Evolutionary conservation across 73 alveolate species (phyloP).

Genomic region (Blepharisma japonicum): DNA sequence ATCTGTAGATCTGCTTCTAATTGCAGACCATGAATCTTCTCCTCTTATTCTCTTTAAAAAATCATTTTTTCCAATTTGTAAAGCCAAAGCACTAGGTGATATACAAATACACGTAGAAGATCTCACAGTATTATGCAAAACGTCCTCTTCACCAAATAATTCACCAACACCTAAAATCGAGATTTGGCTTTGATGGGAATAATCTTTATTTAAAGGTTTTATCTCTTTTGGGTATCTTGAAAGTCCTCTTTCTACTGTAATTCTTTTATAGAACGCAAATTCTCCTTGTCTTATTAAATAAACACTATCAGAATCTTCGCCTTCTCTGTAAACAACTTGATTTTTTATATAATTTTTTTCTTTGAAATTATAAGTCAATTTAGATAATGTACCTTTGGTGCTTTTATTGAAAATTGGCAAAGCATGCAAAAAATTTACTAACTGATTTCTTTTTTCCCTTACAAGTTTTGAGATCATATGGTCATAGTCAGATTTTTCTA

Average conservation of each 20-base stretch:
- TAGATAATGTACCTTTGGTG: slow-evolving; percentile 45
- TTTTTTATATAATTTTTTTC: slow-evolving; percentile 41
- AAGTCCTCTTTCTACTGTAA: slow-evolving; percentile 7
- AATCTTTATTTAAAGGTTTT: not conserved
- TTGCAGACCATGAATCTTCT: not conserved
- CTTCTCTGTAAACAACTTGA: slow-evolving; percentile 46
- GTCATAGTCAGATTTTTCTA: slow-evolving; percentile 49
- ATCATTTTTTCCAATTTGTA: not conserved
- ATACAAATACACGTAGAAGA: slow-evolving; percentile 8
- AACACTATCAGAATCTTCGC: slow-evolving; percentile 32
- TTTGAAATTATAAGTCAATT: slow-evolving; percentile 48
- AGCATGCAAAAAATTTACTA: slow-evolving; percentile 40
- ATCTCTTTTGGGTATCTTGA: slow-evolving; percentile 12
- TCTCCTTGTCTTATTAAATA: slow-evolving; percentile 51
- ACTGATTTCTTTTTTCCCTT: slow-evolving; percentile 40
- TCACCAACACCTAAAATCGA: slow-evolving; percentile 18
- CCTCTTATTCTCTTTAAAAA: slow-evolving; percentile 14
- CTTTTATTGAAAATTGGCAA: slow-evolving; percentile 45
- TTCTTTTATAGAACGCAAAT: slow-evolving; percentile 45
- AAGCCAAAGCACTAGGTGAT: slow-evolving; percentile 20
- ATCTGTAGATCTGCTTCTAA: not conserved
- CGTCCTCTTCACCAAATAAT: slow-evolving; percentile 31
- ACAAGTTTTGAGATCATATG: slow-evolving; percentile 45
- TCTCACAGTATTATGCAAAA: not conserved
- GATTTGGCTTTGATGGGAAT: not conserved